These are phyloP conservation scores for Phytophthora hibernalis DNA, from an alignment of 352 stramenopile genomes.

Conservation along the genomic window DNA sequence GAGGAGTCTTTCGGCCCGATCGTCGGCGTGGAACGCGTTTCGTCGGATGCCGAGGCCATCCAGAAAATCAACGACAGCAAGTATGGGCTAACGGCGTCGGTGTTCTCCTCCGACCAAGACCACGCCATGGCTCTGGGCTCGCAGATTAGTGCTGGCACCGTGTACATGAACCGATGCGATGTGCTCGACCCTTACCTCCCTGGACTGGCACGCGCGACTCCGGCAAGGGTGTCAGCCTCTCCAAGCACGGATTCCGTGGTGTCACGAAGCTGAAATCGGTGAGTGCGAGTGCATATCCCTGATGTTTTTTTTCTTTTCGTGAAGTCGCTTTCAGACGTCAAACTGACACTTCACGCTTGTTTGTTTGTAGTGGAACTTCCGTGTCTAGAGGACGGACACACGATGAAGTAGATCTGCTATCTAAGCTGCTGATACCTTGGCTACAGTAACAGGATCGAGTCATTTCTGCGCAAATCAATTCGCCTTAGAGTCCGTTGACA, in stretches of 20 bases:
- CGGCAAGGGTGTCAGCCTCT: conserved; percentile 84
- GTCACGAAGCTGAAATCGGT: conserved; percentile 86
- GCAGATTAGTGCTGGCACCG: conserved; percentile 74
- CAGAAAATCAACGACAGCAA: conserved; percentile 83
- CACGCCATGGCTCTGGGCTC: conserved; percentile 60
- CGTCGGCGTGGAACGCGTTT: conserved; percentile 74
- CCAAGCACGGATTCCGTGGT: conserved; percentile 81
- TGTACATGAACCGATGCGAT: conserved; percentile 90
- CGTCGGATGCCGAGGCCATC: conserved; percentile 76
- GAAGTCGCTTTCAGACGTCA: neutral
- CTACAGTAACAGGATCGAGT: neutral
- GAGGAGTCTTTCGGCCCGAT: conserved; percentile 90
- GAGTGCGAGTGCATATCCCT: conserved; percentile 22
- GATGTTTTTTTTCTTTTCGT: neutral
- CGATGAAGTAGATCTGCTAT: neutral
- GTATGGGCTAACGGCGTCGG: conserved; percentile 79
- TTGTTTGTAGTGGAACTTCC: conserved; percentile 71
- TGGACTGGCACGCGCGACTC: conserved; percentile 83
- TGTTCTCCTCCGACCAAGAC: conserved; percentile 74
- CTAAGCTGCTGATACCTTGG: neutral
- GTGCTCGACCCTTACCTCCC: conserved; percentile 80
- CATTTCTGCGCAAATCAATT: neutral
- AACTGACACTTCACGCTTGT: neutral
- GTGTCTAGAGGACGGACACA: conserved; percentile 45
- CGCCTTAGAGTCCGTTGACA: neutral